Base-by-base conservation (phyloP, 495 filamentous ascomycete genomes). In the Extremus antarcticus region DNA sequence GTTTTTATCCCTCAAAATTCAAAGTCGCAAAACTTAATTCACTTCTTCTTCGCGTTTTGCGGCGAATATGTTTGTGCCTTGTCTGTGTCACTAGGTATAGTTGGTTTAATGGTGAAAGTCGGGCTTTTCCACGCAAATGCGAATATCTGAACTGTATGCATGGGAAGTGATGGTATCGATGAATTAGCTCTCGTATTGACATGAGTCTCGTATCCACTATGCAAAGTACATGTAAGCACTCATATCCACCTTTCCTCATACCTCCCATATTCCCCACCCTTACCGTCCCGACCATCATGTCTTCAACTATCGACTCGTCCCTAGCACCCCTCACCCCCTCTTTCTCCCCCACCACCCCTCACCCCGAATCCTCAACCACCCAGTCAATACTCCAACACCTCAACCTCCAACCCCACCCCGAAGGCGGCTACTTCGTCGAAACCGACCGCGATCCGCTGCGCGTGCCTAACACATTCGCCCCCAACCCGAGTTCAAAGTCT, bases 401-500 rank as follows among this genome's bases (percentile, higher is more conserved):
- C 21, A 17, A 64, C 22, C 68, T 82, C 3, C 57, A 64, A 24
- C 67, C 72, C 11, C 82, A 86, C 65, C 68, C 77, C 52, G 81
- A 83, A 70, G 82, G 82, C 25, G 84, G 82, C 43, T 87, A 79
- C 67, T 86, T 78, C 62, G 65, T 61, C 47, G 79, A 83, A 65
- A 85, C 79, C 4, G 78, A 88, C 68, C 76, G 77, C 23, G 70
- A 78, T 60, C 55, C 71, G 0, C 65, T 67, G 11, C 70, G 65
- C 15, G 62, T 82, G 22, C 72, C 77, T 2, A 75, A 76, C 51
- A 76, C 78, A 1, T 80, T 81, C 56, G 57, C 67, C 35, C 43
- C 43, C 45, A 17, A 51, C 43, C 20, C 50, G 16, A 50, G 63
- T 20, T 59, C 25, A 63, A 64, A 2, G 63, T 50, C 70, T 45